Evolutionary conservation across 129 eudicot species (phyloP).

Genomic region (Deinandra increscens): DNA sequence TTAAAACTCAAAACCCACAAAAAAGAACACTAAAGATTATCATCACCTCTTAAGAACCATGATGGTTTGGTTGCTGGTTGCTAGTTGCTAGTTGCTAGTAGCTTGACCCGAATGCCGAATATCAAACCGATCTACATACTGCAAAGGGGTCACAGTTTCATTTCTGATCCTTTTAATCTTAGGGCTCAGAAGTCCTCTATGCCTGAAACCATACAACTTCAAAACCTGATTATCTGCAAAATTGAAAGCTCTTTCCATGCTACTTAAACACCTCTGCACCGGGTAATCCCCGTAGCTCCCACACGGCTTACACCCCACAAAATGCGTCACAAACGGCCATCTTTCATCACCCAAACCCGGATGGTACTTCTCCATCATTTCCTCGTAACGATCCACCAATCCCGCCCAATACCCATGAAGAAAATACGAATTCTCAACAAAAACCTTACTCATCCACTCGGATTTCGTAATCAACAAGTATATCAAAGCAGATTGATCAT

Average conservation of each 20-base stretch:
- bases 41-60: conserved; percentile 36
- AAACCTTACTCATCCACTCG: conserved; percentile 75
- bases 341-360: conserved; percentile 95
- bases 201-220: conserved; percentile 85
- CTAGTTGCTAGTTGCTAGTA: too few relatives aligned
- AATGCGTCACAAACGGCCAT: conserved; percentile 98
- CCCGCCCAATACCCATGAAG: conserved; percentile 93
- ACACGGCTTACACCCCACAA: conserved; percentile 98
- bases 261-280: conserved; percentile 81
- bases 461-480: conserved; percentile 65
- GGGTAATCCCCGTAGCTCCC: conserved; percentile 95
- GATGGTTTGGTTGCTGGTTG: conserved; percentile 42
- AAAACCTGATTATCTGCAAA: conserved; percentile 96
- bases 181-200: conserved; percentile 83
- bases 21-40: conserved; percentile 21
- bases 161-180: conserved; percentile 83
- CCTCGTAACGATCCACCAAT: conserved; percentile 85
- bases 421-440: conserved; percentile 71
- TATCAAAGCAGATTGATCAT: conserved; percentile 93
- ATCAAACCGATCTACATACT: conserved; percentile 73
- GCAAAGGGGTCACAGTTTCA: conserved; percentile 65
- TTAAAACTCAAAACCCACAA: conserved; percentile 23
- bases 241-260: conserved; percentile 93
- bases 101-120: conserved; percentile 64
- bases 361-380: conserved; percentile 80